These are phyloP conservation scores for Flueggea neowawraea DNA, from an alignment of 441 rosid species.

Conservation along the genomic window DNA sequence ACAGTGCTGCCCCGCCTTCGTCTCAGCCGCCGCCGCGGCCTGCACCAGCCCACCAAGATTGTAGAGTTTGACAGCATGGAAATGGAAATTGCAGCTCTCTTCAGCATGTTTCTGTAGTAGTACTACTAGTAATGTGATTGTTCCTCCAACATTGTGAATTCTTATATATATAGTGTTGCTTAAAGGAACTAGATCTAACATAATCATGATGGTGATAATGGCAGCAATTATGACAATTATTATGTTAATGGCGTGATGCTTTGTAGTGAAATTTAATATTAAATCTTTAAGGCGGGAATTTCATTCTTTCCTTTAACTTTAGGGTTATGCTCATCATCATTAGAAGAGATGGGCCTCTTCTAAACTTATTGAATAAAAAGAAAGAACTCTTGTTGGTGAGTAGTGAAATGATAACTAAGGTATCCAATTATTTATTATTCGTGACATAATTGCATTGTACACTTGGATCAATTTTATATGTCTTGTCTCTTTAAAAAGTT, in stretches of 20 bases:
- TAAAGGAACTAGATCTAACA: slow-evolving; percentile 28
- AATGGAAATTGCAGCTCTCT: slow-evolving; percentile 28
- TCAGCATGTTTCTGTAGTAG: slow-evolving; percentile 29
- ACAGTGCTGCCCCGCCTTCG: slow-evolving; percentile 42
- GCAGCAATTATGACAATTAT: slow-evolving; percentile 51
- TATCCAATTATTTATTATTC: neutral
- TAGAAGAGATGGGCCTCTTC: slow-evolving; percentile 24
- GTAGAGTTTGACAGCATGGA: slow-evolving; percentile 41
- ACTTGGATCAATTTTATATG: too few relatives aligned
- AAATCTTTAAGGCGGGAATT: neutral
- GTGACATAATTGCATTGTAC: too few relatives aligned
- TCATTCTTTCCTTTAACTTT: slow-evolving; percentile 2
- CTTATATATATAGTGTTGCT: slow-evolving; percentile 19
- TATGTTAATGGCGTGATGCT: slow-evolving; percentile 23
- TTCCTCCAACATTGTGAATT: neutral
- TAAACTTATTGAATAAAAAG: slow-evolving; percentile 1
- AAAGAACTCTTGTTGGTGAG: too few relatives aligned
- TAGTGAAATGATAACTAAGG: too few relatives aligned
- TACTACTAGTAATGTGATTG: neutral
- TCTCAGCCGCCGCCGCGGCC: slow-evolving; percentile 41
- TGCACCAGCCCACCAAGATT: slow-evolving; percentile 38
- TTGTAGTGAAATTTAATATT: slow-evolving; percentile 7
- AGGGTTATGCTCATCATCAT: slow-evolving; percentile 41
- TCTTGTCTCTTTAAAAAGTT: too few relatives aligned
- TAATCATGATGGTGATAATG: slow-evolving; percentile 51